Conservation (phyloP, 768 basidiomycete genomes). For the Suillus decipiens region DNA sequence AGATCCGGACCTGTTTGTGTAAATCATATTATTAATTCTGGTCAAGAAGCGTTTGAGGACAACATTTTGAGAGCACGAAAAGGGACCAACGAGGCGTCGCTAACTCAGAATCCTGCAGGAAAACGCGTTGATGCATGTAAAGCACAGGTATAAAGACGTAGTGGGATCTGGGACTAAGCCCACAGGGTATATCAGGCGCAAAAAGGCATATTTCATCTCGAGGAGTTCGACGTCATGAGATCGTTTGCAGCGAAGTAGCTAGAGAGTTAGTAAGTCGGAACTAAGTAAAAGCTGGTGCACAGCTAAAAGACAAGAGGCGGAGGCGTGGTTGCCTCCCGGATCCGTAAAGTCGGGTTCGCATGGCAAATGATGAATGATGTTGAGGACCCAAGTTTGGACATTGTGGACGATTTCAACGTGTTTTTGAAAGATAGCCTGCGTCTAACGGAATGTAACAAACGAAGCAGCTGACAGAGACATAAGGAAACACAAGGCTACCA, state of each 20-base stretch:
- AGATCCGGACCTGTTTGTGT: constrained; percentile 12
- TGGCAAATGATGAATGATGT: constrained; percentile 13
- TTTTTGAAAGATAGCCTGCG: constrained; percentile 12
- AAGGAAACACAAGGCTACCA: constrained; percentile 17
- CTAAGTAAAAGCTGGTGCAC: not conserved
- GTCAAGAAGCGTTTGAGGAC: constrained; percentile 9
- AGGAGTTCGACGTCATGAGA: constrained; percentile 6
- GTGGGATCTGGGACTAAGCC: constrained; percentile 3
- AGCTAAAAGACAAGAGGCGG: constrained; percentile 3
- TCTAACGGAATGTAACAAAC: constrained; percentile 12
- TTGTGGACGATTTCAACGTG: constrained; percentile 25
- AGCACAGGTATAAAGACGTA: constrained; percentile 19
- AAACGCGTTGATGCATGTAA: constrained; percentile 11
- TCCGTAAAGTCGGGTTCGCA: constrained; percentile 15
- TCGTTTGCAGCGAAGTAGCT: not conserved
- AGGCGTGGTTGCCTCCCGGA: constrained; percentile 18
- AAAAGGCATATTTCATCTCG: constrained; percentile 10
- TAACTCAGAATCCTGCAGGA: constrained; percentile 9
- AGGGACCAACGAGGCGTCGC: constrained; percentile 16
- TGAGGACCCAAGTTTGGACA: constrained; percentile 14
- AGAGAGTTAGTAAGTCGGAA: not conserved
- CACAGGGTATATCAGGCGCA: constrained; percentile 6
- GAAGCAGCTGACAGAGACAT: constrained; percentile 13
- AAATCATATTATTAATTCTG: constrained; percentile 16
- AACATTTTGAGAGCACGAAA: constrained; percentile 20